Conservation (phyloP, 108 stramenopile genomes). For the Nitzschia palea region DNA sequence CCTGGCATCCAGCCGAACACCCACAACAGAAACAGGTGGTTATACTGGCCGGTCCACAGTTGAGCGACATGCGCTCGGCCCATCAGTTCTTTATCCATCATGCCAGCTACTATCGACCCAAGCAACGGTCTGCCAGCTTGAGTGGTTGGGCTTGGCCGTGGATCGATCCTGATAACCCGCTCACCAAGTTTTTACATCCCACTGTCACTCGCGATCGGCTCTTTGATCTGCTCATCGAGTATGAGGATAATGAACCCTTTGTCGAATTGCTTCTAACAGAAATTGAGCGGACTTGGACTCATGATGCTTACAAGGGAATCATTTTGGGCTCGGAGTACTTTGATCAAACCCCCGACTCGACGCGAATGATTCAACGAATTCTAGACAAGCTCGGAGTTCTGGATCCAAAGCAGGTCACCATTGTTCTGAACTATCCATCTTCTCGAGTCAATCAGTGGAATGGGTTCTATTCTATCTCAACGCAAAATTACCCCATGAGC, state of each 20-base stretch:
- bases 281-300: background rate
- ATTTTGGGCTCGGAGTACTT: conserved; percentile 11
- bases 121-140: conserved; percentile 3
- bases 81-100: conserved; percentile 10
- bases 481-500: background rate
- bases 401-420: background rate
- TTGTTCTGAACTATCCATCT: background rate
- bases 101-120: conserved; percentile 11
- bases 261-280: background rate
- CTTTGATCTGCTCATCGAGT: conserved; percentile 1
- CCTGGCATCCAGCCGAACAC: background rate
- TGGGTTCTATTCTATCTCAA: conserved; percentile 1
- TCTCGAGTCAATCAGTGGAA: background rate
- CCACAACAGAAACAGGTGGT: background rate
- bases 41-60: conserved; percentile 11
- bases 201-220: background rate
- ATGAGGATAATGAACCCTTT: background rate
- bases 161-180: background rate
- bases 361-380: background rate
- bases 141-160: background rate
- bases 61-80: background rate
- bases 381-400: background rate
- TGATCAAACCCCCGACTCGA: conserved; percentile 1
- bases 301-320: background rate
- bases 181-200: background rate